Conservation (phyloP, 345 rosid genomes). For the Gossypium ekmanianum region DNA sequence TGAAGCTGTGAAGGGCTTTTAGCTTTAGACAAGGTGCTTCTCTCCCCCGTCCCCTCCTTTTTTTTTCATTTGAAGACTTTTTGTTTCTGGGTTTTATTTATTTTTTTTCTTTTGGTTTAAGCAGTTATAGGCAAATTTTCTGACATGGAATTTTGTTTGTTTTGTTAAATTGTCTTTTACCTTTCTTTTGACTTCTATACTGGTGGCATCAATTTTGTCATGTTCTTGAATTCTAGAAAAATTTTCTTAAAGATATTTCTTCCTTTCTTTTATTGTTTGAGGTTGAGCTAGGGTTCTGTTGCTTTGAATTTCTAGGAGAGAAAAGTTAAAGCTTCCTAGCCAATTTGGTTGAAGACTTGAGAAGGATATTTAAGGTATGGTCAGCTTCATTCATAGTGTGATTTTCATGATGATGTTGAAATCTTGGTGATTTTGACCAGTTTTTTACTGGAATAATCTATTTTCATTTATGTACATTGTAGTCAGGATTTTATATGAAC, state of each 20-base stretch:
- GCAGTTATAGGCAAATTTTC: conserved; percentile 11
- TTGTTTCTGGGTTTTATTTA: conserved; percentile 9
- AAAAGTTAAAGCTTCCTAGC: background rate
- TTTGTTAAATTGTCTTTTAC: background rate
- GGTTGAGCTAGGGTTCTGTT: conserved; percentile 13
- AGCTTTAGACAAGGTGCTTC: background rate
- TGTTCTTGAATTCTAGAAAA: conserved; percentile 4
- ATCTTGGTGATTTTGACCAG: background rate
- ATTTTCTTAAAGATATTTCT: background rate
- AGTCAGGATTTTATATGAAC: background rate
- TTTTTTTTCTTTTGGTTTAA: conserved; percentile 14
- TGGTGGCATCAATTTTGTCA: conserved; percentile 5
- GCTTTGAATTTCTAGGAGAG: background rate
- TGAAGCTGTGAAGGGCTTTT: conserved; percentile 19
- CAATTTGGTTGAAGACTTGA: conserved; percentile 13
- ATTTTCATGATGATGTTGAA: background rate
- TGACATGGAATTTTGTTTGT: conserved; percentile 2
- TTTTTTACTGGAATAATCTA: background rate
- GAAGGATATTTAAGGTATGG: conserved; percentile 13
- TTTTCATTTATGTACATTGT: background rate
- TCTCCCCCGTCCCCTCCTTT: background rate
- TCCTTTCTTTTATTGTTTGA: conserved; percentile 12
- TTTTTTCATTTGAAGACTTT: background rate
- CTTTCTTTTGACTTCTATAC: conserved; percentile 7
- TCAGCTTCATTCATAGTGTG: background rate